phyloP scores from a whole-genome alignment of 345 rosid species.

The Luvunga scandens region DNA sequence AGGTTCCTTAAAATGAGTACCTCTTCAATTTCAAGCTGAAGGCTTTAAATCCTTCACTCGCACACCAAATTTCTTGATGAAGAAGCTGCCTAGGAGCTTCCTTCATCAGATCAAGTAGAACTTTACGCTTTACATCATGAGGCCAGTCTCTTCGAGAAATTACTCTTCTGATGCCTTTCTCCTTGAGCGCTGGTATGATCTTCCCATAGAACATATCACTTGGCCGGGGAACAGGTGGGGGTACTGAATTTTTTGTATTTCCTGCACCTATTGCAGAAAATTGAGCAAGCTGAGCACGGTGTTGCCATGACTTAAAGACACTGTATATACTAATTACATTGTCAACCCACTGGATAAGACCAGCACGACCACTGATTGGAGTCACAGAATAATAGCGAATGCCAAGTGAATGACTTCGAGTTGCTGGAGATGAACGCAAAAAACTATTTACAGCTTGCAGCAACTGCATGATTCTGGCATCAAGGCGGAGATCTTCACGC shows the following conservation, averaged over 20 bases:
- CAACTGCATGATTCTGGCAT: constrained; percentile 97
- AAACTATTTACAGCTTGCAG: constrained; percentile 82
- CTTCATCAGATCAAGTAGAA: constrained; percentile 85
- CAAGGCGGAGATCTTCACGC: constrained; percentile 94
- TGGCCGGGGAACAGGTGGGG: constrained; percentile 87
- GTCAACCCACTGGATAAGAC: constrained; percentile 94
- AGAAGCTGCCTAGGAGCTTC: constrained; percentile 88
- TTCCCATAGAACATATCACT: constrained; percentile 98
- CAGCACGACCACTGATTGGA: constrained; percentile 92
- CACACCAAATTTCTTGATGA: constrained; percentile 93
- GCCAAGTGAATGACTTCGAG: constrained; percentile 49
- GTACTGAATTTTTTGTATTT: constrained; percentile 47
- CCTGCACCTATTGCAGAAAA: constrained; percentile 49
- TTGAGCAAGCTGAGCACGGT: constrained; percentile 71
- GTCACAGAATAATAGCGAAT: constrained; percentile 86
- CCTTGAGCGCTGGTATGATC: constrained; percentile 96
- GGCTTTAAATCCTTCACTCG: constrained; percentile 93
- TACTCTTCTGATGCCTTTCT: constrained; percentile 87
- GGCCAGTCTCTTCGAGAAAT: constrained; percentile 99
- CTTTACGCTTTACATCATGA: constrained; percentile 91
- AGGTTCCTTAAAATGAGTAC: constrained; percentile 33
- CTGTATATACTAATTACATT: constrained; percentile 83
- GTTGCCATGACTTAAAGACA: constrained; percentile 85
- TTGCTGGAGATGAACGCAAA: constrained; percentile 52
- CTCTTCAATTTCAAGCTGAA: constrained; percentile 79